Base-by-base conservation (phyloP, 805 yeast species). In the Yamadazyma ubonensis region DNA sequence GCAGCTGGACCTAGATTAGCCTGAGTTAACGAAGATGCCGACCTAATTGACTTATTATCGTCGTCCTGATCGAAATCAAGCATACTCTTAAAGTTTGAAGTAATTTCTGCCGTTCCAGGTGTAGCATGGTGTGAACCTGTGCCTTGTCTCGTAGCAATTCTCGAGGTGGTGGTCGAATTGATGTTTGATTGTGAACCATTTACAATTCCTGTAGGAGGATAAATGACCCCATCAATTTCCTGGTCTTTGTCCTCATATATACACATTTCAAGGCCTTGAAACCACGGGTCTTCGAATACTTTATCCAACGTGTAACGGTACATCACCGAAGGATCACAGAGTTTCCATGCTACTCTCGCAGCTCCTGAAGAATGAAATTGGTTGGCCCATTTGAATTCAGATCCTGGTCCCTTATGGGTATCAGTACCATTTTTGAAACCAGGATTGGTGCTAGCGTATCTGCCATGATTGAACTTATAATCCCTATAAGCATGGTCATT, bases 261-360 rank as follows among this genome's bases (percentile, higher is more conserved):
- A 55, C 91, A 84, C 65, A 77, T 74, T 46, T 78, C 85, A 33
- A 83, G 63, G 3, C 61, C 48, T 20, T 60, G 62, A 54, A 84
- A 83, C 80, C 85, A 84, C 8, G 82, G 78, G 50, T 84, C 89
- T 2, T 65, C 51, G 45, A 81, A 76, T 23, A 85, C 60, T 18
- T 71, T 68, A 1, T 72, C 67, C 45, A 85, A 51, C 12, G 73
- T 68, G 54, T 79, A 78, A 45, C 95, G 67, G 6, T 75, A 66
- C 1, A 51, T 53, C 0, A 74, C 66, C 17, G 76, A 64, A 3
- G 88, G 87, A 52, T 84, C 89, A 50, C 83, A 76, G 37, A 85
- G 59, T 56, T 84, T 76, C 88, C 90, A 83, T 6, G 86, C 80
- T 5, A 72, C 79, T 51, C 93, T 70, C 1, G 89, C 77, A 17